Percentiles rank a stretch among this genome's conserved stretches.
Evolutionary conservation across 768 basidiomycete species (phyloP).

Genomic region (Melanogaster broomeanus): DNA sequence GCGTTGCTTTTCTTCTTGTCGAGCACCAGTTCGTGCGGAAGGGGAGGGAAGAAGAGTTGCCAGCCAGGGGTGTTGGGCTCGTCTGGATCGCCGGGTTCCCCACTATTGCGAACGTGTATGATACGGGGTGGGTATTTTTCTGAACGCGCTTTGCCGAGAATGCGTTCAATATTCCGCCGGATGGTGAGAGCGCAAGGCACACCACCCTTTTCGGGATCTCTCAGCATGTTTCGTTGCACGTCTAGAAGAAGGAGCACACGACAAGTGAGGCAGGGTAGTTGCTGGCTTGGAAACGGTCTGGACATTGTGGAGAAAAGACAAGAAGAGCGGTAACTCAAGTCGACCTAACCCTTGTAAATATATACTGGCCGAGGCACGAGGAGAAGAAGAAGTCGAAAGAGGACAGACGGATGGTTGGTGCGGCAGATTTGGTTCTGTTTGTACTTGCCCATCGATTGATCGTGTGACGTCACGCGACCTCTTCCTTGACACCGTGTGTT

Average conservation of each 20-base stretch:
- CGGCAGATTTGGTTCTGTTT: constrained; percentile 13
- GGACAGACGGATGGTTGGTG: not conserved
- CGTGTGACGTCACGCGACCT: constrained; percentile 28
- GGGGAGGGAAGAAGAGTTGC: constrained; percentile 58
- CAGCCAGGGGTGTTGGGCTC: constrained; percentile 57
- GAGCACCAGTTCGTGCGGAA: constrained; percentile 51
- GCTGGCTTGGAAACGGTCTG: constrained; percentile 12
- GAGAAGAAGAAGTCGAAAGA: not conserved
- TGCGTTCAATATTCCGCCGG: constrained; percentile 46
- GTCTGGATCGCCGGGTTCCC: constrained; percentile 62
- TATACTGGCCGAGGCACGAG: constrained; percentile 12
- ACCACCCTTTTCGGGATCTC: constrained; percentile 48
- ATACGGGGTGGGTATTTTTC: constrained; percentile 53
- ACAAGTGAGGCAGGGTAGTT: constrained; percentile 16
- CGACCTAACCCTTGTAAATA: constrained; percentile 6
- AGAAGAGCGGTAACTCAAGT: not conserved
- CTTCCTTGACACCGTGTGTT: too few species aligned
- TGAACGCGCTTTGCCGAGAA: constrained; percentile 53
- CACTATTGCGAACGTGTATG: constrained; percentile 68
- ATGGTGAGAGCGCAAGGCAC: constrained; percentile 49
- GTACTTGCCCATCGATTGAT: constrained; percentile 2
- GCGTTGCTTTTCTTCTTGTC: constrained; percentile 75
- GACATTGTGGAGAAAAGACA: constrained; percentile 14
- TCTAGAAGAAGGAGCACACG: constrained; percentile 63
- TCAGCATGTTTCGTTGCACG: constrained; percentile 54